A percentile compares a stretch with the other conserved stretches of the same genome.
Evolutionary conservation across 2,329 filamentous ascomycete species (phyloP).

Genomic region (Fusarium pininemorale): DNA sequence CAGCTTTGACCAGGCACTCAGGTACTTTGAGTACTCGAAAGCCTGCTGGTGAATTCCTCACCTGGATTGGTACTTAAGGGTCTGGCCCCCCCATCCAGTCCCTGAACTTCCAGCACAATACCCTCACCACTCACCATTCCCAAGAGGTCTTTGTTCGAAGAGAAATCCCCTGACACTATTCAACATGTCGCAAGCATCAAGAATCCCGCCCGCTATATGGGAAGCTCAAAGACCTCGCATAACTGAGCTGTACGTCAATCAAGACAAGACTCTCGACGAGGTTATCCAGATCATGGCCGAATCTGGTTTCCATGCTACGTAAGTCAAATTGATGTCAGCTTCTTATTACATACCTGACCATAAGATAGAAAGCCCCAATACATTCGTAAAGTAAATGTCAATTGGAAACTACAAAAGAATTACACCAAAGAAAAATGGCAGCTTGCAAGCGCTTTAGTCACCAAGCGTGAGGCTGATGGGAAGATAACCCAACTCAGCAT

Average conservation of each 20-base stretch:
- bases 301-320: not conserved
- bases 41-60: rapidly evolving
- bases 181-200: not conserved
- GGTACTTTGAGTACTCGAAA: not conserved
- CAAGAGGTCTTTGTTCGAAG: rapidly evolving
- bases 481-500: rapidly evolving
- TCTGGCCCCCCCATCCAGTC: rapidly evolving
- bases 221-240: not conserved
- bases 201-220: not conserved
- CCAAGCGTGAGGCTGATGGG: not conserved
- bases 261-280: constrained; percentile 8
- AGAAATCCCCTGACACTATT: rapidly evolving
- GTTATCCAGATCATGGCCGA: not conserved
- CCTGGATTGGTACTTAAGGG: not conserved
- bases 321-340: rapidly evolving
- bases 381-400: not conserved
- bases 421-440: not conserved
- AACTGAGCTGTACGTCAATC: not conserved
- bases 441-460: not conserved
- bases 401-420: constrained; percentile 13
- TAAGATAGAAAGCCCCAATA: not conserved
- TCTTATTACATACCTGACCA: rapidly evolving
- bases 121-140: rapidly evolving
- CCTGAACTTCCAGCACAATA: not conserved
- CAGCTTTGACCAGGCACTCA: too few species aligned